phyloP scores from a whole-genome alignment of 2,329 filamentous ascomycete species.

The Fusarium sp. region DNA sequence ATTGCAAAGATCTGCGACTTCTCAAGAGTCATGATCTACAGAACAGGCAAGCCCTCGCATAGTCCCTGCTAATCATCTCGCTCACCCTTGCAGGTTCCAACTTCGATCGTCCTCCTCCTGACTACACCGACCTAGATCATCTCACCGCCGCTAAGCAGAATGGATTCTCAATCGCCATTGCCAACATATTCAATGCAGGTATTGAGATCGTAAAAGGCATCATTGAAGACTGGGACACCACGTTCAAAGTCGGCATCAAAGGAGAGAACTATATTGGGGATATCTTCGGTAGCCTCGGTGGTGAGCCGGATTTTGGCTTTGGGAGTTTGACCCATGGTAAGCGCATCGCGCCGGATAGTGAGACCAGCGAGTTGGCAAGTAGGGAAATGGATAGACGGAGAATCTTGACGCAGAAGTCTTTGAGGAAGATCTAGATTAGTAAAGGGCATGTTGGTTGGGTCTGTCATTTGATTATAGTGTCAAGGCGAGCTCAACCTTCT shows the following conservation, averaged over 20 bases:
- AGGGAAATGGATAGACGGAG: slow-evolving; percentile 44
- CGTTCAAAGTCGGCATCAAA: slow-evolving; percentile 65
- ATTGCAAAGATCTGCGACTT: slow-evolving; percentile 70
- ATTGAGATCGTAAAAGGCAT: slow-evolving; percentile 73
- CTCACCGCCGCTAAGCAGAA: slow-evolving; percentile 69
- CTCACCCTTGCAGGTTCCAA: slow-evolving; percentile 60
- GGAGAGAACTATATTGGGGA: slow-evolving; percentile 75
- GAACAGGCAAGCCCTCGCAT: slow-evolving; percentile 55
- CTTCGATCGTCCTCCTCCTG: slow-evolving; percentile 75
- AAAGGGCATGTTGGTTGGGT: neutral
- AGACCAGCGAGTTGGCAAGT: slow-evolving; percentile 31
- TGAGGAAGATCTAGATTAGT: slow-evolving; percentile 30
- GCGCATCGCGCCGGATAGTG: slow-evolving; percentile 40
- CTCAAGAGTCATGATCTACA: slow-evolving; percentile 72
- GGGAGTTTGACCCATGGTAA: slow-evolving; percentile 55
- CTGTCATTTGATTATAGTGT: neutral
- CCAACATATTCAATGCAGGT: slow-evolving; percentile 74
- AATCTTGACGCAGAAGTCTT: slow-evolving; percentile 34
- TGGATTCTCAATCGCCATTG: slow-evolving; percentile 68
- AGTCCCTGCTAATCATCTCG: neutral
- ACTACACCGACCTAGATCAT: slow-evolving; percentile 65
- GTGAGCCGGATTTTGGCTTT: slow-evolving; percentile 71
- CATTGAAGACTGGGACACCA: slow-evolving; percentile 66
- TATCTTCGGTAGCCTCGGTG: slow-evolving; percentile 75
- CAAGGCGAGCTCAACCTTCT: neutral